phyloP scores from a whole-genome alignment of 352 stramenopile genomes.

The Nothophytophthora sp. region DNA sequence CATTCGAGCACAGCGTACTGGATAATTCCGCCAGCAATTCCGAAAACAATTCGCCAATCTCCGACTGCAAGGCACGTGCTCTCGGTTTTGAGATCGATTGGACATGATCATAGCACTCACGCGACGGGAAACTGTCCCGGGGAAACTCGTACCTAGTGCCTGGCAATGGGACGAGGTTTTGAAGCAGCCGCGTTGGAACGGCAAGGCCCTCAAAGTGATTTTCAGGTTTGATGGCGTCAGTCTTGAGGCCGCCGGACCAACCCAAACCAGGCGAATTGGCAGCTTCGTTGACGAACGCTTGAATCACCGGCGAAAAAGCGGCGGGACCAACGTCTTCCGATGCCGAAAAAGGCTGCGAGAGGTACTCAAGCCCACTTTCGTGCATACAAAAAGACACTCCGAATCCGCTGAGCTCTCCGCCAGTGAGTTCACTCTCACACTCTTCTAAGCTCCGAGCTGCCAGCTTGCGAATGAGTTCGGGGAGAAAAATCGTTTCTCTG shows the following conservation, averaged over 20 bases:
- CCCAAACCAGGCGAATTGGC: not conserved
- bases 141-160: conserved; percentile 19
- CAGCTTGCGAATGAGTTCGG: conserved; percentile 44
- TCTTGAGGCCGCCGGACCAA: conserved; percentile 19
- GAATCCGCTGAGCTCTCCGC: conserved; percentile 49
- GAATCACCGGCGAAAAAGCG: conserved; percentile 21
- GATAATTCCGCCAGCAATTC: conserved; percentile 44
- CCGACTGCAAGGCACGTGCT: conserved; percentile 16
- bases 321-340: conserved; percentile 16
- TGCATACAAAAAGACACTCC: conserved; percentile 52
- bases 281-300: conserved; percentile 9
- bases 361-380: conserved; percentile 25
- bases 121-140: conserved; percentile 5
- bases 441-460: conserved; percentile 23
- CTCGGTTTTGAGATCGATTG: conserved; percentile 41
- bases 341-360: conserved; percentile 26
- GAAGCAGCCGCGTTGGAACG: conserved; percentile 21
- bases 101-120: not conserved
- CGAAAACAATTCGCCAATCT: conserved; percentile 33
- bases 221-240: conserved; percentile 16
- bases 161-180: conserved; percentile 14
- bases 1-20: conserved; percentile 28
- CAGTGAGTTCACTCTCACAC: conserved; percentile 14
- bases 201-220: conserved; percentile 34
- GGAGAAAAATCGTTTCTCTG: conserved; percentile 20